A percentile compares a stretch with the other conserved stretches of the same genome.
These are phyloP conservation scores for Solanum medicagineum DNA, from an alignment of 257 asterid species.

Conservation along the genomic window DNA sequence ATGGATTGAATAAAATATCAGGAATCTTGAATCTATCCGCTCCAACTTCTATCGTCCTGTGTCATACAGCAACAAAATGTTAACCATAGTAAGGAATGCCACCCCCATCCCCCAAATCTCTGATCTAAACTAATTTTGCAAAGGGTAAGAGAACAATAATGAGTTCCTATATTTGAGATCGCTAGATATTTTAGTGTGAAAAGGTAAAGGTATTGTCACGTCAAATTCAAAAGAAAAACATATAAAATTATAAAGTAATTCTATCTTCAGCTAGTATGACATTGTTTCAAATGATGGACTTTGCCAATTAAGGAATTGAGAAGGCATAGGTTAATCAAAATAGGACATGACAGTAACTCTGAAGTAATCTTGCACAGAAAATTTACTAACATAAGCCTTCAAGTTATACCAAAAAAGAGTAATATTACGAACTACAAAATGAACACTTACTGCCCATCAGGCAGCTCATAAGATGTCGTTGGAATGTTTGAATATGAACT, in stretches of 20 bases:
- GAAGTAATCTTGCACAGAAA: background rate
- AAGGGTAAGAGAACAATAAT: background rate
- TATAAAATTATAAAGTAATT: background rate
- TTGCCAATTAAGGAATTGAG: background rate
- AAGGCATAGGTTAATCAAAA: background rate
- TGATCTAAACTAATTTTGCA: background rate
- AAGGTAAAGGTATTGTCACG: background rate
- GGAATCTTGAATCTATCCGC: slow-evolving; percentile 99
- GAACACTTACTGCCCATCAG: slow-evolving; percentile 95
- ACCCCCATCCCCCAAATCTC: background rate
- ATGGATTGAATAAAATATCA: slow-evolving; percentile 86
- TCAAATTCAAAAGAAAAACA: background rate
- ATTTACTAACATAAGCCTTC: background rate
- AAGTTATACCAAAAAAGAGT: background rate
- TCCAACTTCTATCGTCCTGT: slow-evolving; percentile 90
- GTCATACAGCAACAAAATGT: background rate
- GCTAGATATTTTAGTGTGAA: background rate
- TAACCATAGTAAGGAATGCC: background rate
- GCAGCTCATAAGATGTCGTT: slow-evolving; percentile 94
- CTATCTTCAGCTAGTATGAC: background rate
- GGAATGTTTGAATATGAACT: slow-evolving; percentile 95
- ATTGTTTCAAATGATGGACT: background rate
- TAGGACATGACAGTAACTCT: background rate
- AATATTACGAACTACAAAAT: background rate
- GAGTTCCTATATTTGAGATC: background rate